These are phyloP conservation scores for Pseudozyma tsukubaensis DNA, from an alignment of 1,284 basidiomycete genomes.

Conservation along the genomic window DNA sequence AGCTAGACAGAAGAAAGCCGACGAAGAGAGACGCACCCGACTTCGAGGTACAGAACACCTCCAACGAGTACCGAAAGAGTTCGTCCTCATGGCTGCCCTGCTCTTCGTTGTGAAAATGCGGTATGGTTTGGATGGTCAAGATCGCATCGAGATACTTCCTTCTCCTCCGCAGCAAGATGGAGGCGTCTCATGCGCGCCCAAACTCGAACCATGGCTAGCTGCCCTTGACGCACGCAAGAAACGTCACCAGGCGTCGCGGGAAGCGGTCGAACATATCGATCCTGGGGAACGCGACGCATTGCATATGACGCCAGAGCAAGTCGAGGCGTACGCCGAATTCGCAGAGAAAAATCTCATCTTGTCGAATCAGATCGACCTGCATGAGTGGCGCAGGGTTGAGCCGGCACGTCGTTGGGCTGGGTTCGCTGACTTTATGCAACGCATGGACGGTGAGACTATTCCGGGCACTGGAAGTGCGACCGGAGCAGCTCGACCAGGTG, in stretches of 20 bases:
- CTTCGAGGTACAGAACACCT: slow-evolving; percentile 34
- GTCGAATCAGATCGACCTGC: slow-evolving; percentile 40
- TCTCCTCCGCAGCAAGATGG: slow-evolving; percentile 8
- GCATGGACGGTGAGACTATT: neutral
- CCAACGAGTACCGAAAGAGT: slow-evolving; percentile 79
- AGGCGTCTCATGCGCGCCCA: slow-evolving; percentile 35
- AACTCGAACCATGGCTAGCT: slow-evolving; percentile 31
- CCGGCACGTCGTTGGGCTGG: slow-evolving; percentile 24
- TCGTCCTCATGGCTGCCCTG: slow-evolving; percentile 75
- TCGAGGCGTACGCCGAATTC: slow-evolving; percentile 79
- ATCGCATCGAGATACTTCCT: slow-evolving; percentile 26
- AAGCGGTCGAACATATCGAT: slow-evolving; percentile 72
- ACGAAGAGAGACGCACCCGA: neutral
- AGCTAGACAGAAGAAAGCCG: neutral
- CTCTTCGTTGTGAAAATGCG: slow-evolving; percentile 61
- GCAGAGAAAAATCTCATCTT: slow-evolving; percentile 74
- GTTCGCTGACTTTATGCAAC: slow-evolving; percentile 36
- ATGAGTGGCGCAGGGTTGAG: slow-evolving; percentile 40
- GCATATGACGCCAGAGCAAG: slow-evolving; percentile 72
- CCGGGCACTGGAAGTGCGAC: no score
- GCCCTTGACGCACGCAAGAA: slow-evolving; percentile 25
- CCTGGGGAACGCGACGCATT: slow-evolving; percentile 74
- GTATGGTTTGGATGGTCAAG: slow-evolving; percentile 60
- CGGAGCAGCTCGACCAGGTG: neutral
- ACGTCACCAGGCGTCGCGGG: slow-evolving; percentile 9